A percentile compares a stretch with the other conserved stretches of the same genome.
These are phyloP conservation scores for Jatropha multifida DNA, from an alignment of 441 rosid genomes.

Conservation along the genomic window DNA sequence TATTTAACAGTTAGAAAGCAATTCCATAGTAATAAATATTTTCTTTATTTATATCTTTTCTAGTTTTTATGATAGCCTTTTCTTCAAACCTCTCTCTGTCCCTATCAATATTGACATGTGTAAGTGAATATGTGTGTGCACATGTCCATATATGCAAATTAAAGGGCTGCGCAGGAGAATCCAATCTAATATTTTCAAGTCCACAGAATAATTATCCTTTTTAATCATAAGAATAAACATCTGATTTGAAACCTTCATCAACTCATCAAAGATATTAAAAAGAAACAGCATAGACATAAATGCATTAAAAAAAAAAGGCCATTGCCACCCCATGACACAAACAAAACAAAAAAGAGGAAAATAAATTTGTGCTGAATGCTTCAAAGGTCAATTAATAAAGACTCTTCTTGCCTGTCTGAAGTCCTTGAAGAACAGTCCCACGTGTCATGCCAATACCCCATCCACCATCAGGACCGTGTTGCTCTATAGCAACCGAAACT, in stretches of 20 bases:
- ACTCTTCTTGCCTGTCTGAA: conserved; percentile 55
- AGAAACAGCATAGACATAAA: neutral
- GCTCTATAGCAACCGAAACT: conserved; percentile 92
- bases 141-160: neutral
- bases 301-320: neutral
- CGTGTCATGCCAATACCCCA: conserved; percentile 88
- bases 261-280: neutral
- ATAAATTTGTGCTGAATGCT: neutral
- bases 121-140: neutral
- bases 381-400: conserved; percentile 7
- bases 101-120: neutral
- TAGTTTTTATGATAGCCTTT: neutral
- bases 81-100: conserved; percentile 12
- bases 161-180: neutral
- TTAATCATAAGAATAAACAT: neutral
- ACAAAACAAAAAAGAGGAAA: neutral
- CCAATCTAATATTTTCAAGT: neutral
- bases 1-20: neutral
- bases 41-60: neutral
- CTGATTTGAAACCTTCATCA: neutral
- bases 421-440: conserved; percentile 86
- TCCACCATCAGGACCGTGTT: conserved; percentile 59
- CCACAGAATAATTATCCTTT: neutral
- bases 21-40: neutral
- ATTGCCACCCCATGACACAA: neutral